Conservation (phyloP, 78 protist species). For the Cyanophora paradoxa region DNA sequence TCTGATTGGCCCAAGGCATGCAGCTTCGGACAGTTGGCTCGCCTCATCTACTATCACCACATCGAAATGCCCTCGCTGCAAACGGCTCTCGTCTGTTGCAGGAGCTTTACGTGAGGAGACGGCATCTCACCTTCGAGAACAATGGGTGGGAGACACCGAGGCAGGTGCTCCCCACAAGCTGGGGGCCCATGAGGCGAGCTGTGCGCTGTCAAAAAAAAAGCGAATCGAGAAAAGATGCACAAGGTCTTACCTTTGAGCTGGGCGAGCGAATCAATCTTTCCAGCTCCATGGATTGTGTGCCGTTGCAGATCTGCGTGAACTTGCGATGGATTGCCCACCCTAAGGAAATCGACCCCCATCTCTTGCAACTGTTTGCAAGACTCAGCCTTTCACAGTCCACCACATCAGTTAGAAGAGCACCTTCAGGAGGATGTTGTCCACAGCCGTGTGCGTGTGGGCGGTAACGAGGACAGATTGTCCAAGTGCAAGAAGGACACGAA, state of each 20-base stretch:
- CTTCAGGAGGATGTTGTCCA: constrained; percentile 60
- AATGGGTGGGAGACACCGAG: not conserved
- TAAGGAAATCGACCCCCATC: constrained; percentile 1
- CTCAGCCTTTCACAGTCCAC: no score
- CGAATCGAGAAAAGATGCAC: no score
- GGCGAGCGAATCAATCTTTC: no score
- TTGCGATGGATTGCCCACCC: not conserved
- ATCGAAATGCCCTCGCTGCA: no score
- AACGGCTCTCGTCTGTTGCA: no score
- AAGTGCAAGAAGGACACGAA: no score
- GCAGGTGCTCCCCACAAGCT: not conserved
- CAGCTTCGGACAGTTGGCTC: constrained; percentile 53
- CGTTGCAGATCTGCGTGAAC: not conserved
- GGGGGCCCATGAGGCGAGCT: no score
- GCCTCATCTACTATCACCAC: no score
- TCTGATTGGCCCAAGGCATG: constrained; percentile 48
- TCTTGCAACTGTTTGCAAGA: no score
- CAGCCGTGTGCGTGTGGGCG: constrained; percentile 68
- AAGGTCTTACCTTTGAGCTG: no score
- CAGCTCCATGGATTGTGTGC: not conserved
- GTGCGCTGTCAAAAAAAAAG: no score
- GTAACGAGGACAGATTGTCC: constrained; percentile 48
- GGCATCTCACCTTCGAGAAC: not conserved
- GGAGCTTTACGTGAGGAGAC: no score
- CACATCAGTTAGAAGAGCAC: not conserved